Evolutionary conservation across 1,284 basidiomycete species (phyloP).

Genomic region (Ustilago esculenta): DNA sequence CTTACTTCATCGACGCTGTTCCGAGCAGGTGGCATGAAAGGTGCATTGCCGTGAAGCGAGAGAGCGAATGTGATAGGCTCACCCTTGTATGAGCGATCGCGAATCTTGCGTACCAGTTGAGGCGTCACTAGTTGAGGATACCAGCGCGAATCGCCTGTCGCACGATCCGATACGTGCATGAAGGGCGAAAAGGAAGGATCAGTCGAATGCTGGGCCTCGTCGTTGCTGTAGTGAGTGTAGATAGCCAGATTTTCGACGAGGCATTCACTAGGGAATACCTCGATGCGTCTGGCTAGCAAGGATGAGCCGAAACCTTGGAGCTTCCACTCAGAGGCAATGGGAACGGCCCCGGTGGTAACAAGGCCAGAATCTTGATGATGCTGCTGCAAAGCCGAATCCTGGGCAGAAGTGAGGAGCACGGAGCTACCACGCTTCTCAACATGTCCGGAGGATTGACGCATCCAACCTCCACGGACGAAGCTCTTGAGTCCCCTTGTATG

Average conservation of each 20-base stretch:
- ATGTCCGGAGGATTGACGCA: constrained; percentile 23
- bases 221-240: constrained; percentile 21
- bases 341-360: constrained; percentile 10
- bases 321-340: constrained; percentile 37
- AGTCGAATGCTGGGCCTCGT: constrained; percentile 8
- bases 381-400: constrained; percentile 10
- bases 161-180: constrained; percentile 42
- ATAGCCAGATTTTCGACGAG: constrained; percentile 19
- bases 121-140: constrained; percentile 43
- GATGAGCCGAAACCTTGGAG: constrained; percentile 44
- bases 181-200: constrained; percentile 49
- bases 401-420: constrained; percentile 6
- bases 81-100: constrained; percentile 7
- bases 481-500: constrained; percentile 36
- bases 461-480: constrained; percentile 44
- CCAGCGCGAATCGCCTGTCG: constrained; percentile 56
- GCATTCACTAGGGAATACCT: constrained; percentile 39
- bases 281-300: constrained; percentile 48
- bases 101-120: constrained; percentile 15
- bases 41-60: constrained; percentile 57
- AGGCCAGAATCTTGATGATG: constrained; percentile 13
- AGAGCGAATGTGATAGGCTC: constrained; percentile 32
- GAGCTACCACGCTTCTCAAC: constrained; percentile 17
- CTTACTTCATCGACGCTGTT: constrained; percentile 23
- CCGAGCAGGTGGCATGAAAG: constrained; percentile 55